phyloP scores from a whole-genome alignment of 225 moss, liverwort and hornwort species.

The Bryoerythrophyllum caledonicum region DNA sequence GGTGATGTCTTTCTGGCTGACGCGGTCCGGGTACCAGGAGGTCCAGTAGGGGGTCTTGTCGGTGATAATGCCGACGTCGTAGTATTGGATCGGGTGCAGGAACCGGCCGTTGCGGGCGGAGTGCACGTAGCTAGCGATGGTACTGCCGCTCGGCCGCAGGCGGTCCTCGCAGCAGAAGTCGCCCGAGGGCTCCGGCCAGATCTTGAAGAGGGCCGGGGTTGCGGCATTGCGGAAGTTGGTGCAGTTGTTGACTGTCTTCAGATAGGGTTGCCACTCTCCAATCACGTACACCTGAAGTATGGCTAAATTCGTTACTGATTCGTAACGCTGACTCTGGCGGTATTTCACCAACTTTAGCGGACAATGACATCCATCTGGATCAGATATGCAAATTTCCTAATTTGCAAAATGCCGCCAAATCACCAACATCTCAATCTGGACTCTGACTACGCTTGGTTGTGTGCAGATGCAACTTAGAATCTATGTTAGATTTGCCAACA shows the following conservation, averaged over 20 bases:
- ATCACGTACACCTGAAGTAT: not conserved
- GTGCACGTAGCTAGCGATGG: too few species aligned
- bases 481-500: too few species aligned
- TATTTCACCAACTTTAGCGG: too few species aligned
- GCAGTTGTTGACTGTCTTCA: not conserved
- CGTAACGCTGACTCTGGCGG: too few species aligned
- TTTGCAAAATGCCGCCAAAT: too few species aligned
- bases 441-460: too few species aligned
- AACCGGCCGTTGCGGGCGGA: constrained; percentile 10
- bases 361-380: too few species aligned
- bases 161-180: constrained; percentile 25
- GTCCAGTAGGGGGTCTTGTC: not conserved
- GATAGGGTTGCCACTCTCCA: not conserved
- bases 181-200: not conserved
- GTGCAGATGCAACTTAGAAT: too few species aligned
- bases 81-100: constrained; percentile 1
- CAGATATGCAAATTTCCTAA: too few species aligned
- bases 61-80: constrained; percentile 20
- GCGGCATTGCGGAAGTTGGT: not conserved
- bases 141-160: too few species aligned
- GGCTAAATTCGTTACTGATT: too few species aligned
- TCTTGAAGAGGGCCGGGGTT: not conserved
- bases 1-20: constrained; percentile 33
- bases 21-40: not conserved
- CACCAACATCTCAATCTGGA: too few species aligned